These are phyloP conservation scores for Pseudogymnoascus pannorum DNA, from an alignment of 2,329 filamentous ascomycete genomes.

Conservation along the genomic window DNA sequence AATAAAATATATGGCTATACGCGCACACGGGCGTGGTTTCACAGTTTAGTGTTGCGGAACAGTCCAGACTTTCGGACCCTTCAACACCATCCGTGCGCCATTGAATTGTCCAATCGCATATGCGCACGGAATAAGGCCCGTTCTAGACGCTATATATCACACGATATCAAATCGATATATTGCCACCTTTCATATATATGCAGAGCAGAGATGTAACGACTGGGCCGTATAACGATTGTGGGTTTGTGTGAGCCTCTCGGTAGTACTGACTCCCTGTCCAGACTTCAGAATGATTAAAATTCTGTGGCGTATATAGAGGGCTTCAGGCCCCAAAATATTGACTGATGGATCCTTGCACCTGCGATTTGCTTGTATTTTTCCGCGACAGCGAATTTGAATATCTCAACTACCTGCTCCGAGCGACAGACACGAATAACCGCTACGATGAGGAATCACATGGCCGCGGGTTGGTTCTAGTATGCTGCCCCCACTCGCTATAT, in stretches of 20 bases:
- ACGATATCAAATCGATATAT: not conserved
- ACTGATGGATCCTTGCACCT: not conserved
- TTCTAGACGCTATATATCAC: not conserved
- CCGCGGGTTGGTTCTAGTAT: constrained; percentile 2
- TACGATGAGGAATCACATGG: not conserved
- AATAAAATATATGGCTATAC: too few species aligned
- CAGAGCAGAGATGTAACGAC: not conserved
- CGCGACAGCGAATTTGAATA: not conserved
- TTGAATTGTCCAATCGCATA: not conserved
- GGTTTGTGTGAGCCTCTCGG: not conserved
- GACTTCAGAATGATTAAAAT: not conserved
- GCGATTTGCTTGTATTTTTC: not conserved
- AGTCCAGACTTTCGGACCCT: too few species aligned
- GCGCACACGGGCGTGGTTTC: too few species aligned
- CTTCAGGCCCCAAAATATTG: not conserved
- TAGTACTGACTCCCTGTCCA: not conserved
- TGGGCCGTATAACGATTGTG: not conserved
- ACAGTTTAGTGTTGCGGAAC: too few species aligned
- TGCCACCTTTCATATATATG: not conserved
- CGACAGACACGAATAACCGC: not conserved
- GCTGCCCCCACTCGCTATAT: not conserved
- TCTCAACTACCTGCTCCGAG: not conserved
- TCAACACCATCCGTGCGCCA: constrained; percentile 32
- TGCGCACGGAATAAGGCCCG: not conserved
- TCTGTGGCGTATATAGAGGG: not conserved